phyloP scores from a whole-genome alignment of 192 early-diverging fungal genomes.

The Coemansia sp. region DNA sequence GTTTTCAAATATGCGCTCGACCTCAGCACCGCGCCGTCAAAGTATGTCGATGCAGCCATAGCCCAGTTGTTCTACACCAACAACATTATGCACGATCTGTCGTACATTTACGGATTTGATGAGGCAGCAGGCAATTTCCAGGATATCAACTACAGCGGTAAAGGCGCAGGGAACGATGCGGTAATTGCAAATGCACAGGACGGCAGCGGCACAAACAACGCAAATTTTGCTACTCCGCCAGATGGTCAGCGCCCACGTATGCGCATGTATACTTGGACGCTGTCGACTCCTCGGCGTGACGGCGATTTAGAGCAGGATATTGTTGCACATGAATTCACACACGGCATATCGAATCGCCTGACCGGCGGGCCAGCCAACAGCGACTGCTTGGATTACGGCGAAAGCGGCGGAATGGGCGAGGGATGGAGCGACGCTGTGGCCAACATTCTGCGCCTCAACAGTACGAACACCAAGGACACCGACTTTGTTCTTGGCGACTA shows the following conservation, averaged over 20 bases:
- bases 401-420: slow-evolving; percentile 92
- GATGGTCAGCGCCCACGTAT: slow-evolving; percentile 88
- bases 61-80: slow-evolving; percentile 92
- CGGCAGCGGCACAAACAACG: slow-evolving; percentile 87
- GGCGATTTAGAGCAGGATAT: slow-evolving; percentile 91
- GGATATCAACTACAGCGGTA: slow-evolving; percentile 75
- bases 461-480: slow-evolving; percentile 47
- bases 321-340: slow-evolving; percentile 91
- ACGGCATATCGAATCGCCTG: slow-evolving; percentile 88
- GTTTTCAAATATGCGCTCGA: slow-evolving; percentile 75
- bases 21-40: slow-evolving; percentile 61
- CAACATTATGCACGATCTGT: slow-evolving; percentile 88
- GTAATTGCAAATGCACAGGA: slow-evolving; percentile 93
- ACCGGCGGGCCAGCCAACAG: slow-evolving; percentile 91
- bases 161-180: slow-evolving; percentile 76
- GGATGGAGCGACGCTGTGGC: slow-evolving; percentile 96
- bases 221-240: slow-evolving; percentile 94
- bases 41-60: slow-evolving; percentile 78
- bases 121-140: slow-evolving; percentile 97
- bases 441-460: slow-evolving; percentile 69
- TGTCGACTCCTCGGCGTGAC: slow-evolving; percentile 69
- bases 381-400: slow-evolving; percentile 84
- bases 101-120: slow-evolving; percentile 85
- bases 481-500: slow-evolving; percentile 31
- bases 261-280: slow-evolving; percentile 95